These are phyloP conservation scores for Turnera subulata DNA, from an alignment of 345 rosid genomes.

Conservation along the genomic window DNA sequence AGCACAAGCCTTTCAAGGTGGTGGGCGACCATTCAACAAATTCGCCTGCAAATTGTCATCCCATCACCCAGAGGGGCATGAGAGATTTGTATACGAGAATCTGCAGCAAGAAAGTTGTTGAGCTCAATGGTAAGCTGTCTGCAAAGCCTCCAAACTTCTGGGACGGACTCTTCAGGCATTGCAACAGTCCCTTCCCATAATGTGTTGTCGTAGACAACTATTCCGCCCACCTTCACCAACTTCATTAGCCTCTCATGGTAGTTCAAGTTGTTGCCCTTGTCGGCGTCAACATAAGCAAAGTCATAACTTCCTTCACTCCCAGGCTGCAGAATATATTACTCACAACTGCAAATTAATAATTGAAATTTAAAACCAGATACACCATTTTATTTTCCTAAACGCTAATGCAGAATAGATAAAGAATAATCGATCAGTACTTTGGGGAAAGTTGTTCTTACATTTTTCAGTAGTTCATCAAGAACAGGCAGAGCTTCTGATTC, in stretches of 20 bases:
- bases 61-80: slow-evolving; percentile 60
- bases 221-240: slow-evolving; percentile 33
- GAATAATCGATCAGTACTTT: too few species aligned
- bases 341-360: too few species aligned
- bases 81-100: slow-evolving; percentile 44
- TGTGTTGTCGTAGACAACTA: slow-evolving; percentile 41
- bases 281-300: slow-evolving; percentile 48
- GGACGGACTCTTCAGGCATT: slow-evolving; percentile 17
- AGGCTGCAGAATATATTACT: too few species aligned
- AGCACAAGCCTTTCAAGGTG: too few species aligned
- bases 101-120: slow-evolving; percentile 39
- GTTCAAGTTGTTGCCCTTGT: slow-evolving; percentile 36
- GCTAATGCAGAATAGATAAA: too few species aligned
- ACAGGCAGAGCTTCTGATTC: slow-evolving; percentile 2
- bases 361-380: neutral
- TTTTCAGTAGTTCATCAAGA: slow-evolving; percentile 3
- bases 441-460: neutral
- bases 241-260: neutral
- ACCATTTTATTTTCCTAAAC: too few species aligned
- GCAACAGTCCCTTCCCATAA: slow-evolving; percentile 41
- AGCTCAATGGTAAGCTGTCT: slow-evolving; percentile 29
- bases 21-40: too few species aligned
- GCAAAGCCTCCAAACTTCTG: slow-evolving; percentile 11
- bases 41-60: slow-evolving; percentile 38
- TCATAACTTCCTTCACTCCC: slow-evolving; percentile 21